These are phyloP conservation scores for Strobilomyces dryophilus DNA, from an alignment of 768 basidiomycete species.

Conservation along the genomic window DNA sequence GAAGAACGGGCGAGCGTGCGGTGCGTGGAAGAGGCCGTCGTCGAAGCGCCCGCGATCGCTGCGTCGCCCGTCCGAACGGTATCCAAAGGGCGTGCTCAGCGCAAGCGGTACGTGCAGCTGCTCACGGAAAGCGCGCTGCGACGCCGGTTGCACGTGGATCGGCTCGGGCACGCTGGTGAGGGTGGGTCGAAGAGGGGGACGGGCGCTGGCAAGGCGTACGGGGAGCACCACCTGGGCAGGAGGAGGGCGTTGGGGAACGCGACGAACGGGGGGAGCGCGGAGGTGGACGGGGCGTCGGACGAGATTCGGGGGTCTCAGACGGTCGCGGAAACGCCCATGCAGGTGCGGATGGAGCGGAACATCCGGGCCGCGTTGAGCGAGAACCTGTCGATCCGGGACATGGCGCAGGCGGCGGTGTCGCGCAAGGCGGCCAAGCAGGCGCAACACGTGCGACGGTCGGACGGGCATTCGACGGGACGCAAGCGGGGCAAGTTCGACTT, in stretches of 20 bases:
- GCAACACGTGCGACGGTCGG: not conserved
- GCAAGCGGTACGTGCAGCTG: constrained; percentile 20
- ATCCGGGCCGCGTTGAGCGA: constrained; percentile 12
- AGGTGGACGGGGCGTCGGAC: not conserved
- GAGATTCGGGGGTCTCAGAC: not conserved
- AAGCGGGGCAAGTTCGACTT: constrained; percentile 11
- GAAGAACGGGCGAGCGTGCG: not conserved
- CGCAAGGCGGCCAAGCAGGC: constrained; percentile 6
- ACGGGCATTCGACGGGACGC: constrained; percentile 4
- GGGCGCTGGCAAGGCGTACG: not conserved
- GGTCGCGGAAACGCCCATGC: constrained; percentile 9
- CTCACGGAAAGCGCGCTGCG: constrained; percentile 19
- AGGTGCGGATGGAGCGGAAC: constrained; percentile 3
- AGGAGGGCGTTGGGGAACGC: constrained; percentile 13
- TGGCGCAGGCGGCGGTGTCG: constrained; percentile 1
- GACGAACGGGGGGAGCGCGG: constrained; percentile 6
- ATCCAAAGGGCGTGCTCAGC: not conserved
- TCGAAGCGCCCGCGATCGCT: not conserved
- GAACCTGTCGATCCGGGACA: constrained; percentile 17
- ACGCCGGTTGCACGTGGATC: constrained; percentile 15
- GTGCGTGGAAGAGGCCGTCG: not conserved
- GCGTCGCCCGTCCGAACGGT: not conserved
- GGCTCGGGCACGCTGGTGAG: not conserved
- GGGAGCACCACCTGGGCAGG: constrained; percentile 5
- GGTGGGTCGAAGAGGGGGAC: not conserved